Conservation (phyloP, 495 filamentous ascomycete species). For the Xylaria venustula region DNA sequence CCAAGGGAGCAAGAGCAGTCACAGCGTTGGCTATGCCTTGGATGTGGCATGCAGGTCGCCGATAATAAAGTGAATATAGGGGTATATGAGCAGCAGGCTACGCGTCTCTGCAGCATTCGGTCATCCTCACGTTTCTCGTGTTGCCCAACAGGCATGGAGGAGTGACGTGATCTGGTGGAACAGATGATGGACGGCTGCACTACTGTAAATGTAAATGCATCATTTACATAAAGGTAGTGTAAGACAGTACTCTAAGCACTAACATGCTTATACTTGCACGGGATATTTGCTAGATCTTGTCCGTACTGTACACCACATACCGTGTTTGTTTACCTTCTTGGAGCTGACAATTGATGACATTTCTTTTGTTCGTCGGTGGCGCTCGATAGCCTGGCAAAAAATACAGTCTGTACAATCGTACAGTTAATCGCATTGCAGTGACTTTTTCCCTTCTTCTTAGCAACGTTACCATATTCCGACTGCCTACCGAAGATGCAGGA, state of each 20-base stretch:
- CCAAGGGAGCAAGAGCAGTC: not conserved
- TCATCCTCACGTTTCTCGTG: constrained; percentile 5
- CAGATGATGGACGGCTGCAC: not conserved
- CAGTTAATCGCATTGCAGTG: not conserved
- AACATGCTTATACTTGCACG: too few species aligned
- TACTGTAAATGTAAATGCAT: constrained; percentile 21
- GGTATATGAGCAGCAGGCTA: not conserved
- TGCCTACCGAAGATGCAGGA: too few species aligned
- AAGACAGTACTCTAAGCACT: too few species aligned
- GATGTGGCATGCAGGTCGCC: not conserved
- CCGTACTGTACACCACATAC: constrained; percentile 5
- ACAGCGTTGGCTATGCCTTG: not conserved
- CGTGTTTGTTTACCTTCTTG: constrained; percentile 9
- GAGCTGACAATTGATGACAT: constrained; percentile 2
- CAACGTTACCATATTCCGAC: too few species aligned
- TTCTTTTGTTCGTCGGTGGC: constrained; percentile 3
- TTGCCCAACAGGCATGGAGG: constrained; percentile 25
- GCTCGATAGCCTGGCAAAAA: not conserved
- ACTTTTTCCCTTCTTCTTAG: too few species aligned
- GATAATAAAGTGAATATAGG: not conserved
- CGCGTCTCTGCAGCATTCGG: constrained; percentile 10
- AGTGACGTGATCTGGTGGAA: constrained; percentile 22
- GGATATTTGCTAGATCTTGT: too few species aligned
- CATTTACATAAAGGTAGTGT: too few species aligned
- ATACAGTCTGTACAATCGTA: not conserved